Evolutionary conservation across 331 rosid species (phyloP), one percentile per base, ranked within the genome.

Genomic region (Acacia pycnantha): DNA sequence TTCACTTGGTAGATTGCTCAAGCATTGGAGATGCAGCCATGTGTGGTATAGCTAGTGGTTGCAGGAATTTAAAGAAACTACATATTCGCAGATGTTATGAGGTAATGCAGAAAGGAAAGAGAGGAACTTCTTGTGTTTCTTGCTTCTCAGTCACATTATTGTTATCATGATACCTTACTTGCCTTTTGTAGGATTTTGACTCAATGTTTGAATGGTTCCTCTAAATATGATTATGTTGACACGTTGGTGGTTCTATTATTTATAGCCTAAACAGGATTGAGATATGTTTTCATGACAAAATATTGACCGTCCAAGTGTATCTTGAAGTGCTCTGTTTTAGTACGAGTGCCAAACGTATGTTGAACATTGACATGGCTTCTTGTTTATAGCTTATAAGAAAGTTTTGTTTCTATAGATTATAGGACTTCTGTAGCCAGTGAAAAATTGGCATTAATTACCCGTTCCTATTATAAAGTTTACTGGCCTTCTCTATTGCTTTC

Each of bases 1-100:
- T 96, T 82, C 92, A 92, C 89, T 86, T 96, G 90, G 97, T 94
- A 82, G 98, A 94, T 87, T 96, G 99, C 89, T 90, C 99, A 44
- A 86, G 88, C 83, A 91, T 96, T 74, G 97, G 98, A 75, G 97
- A 96, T 85, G 97, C 89, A 70, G 97, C 93, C 84, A 89, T 96
- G 86, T 88, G 97, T 67, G 90, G 92, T 33, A 88, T 94, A 81
- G 99, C 98, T 50, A 77, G 59, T 70, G 99, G 99, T 79, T 96
- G 99, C 85, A 85, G 71, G 77, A 96, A 85, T 78, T 85, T 96
- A 88, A 94, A 94, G 95, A 96, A 92, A 81, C 94, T 96, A 82
- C 95, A 92, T 71, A 91, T 94, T 86, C 95, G 92, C 27, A 94
- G 97, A 74, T 96, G 99, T 87, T 91, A 94, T 85, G 98, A 96